These are phyloP conservation scores for Wickerhamomyces xylosicus DNA, from an alignment of 805 yeast species.

Conservation along the genomic window DNA sequence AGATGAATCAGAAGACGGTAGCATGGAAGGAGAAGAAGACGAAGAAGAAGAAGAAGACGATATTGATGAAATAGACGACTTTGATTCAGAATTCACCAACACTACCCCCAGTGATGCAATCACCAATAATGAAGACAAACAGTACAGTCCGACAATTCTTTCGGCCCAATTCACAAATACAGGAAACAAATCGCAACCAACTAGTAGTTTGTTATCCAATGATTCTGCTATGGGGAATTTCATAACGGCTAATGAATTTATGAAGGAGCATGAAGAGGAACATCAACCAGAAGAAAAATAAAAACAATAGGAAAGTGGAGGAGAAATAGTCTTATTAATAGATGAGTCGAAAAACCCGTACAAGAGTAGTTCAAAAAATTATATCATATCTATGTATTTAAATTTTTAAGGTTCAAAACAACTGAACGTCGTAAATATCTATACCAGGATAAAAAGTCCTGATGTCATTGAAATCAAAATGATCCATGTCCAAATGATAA, in stretches of 20 bases:
- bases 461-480: conserved; percentile 41
- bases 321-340: too few relatives aligned
- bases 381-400: too few relatives aligned
- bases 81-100: conserved; percentile 21
- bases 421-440: conserved; percentile 35
- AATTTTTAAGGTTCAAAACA: conserved; percentile 1
- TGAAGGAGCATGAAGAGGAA: conserved; percentile 4
- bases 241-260: conserved; percentile 17
- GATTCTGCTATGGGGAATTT: conserved; percentile 11
- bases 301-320: too few relatives aligned
- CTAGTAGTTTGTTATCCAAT: conserved; percentile 10
- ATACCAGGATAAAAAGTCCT: conserved; percentile 53
- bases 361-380: too few relatives aligned
- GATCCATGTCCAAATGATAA: conserved; percentile 65
- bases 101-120: conserved; percentile 9
- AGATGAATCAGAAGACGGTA: conserved; percentile 14
- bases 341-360: too few relatives aligned
- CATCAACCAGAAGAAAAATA: not conserved
- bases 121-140: not conserved
- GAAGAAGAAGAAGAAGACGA: conserved; percentile 17
- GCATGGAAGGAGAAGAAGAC: conserved; percentile 7
- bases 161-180: not conserved
- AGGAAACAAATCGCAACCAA: conserved; percentile 9
- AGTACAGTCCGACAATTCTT: not conserved
- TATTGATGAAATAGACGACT: conserved; percentile 19